Evolutionary conservation across 495 filamentous ascomycete species (phyloP), one percentile per base, ranked within the genome.

Genomic region (Neurospora intermedia): DNA sequence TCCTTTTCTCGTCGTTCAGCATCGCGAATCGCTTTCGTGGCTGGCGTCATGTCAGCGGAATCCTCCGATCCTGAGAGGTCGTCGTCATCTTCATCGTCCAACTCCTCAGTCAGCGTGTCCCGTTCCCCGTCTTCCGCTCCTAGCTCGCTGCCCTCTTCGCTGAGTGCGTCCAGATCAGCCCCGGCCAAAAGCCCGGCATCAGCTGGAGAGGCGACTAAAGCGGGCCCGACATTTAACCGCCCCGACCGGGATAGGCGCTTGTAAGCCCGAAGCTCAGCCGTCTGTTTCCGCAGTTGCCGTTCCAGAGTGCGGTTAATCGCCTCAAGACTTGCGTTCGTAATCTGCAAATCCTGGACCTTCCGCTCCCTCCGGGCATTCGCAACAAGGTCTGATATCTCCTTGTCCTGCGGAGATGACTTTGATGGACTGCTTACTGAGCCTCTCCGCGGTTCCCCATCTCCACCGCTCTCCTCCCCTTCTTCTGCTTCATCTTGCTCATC

Each of bases 281-380:
- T 93, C 78, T 98, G 96, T 76, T 96, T 96, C 6, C 93, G 88
- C 81, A 99, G 88, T 77, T 98, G 93, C 11, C 92, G 87, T 81
- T 99, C 96, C 1, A 99, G 83, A 0, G 93, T 94, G 69, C 94
- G 88, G 77, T 99, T 99, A 82, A 99, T 98, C n/a, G 96, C 96
- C 40, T 97, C 87, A 9, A 99, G 88, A 31, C 94, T 97, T 3
- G 93, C 95, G 76, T 99, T 99, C 74, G 92, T 97, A 73, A 99
- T 99, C 78, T 99, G 93, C n/a, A 99, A 84, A 80, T 99, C 96
- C 75, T 98, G 84, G 40, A 99, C 94, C 81, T 98, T 98, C 72
- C 96, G 89, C 81, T 98, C 96, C 8, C 92, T 90, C 18, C 96
- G 89, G 8, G 96, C 96, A 80, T 92, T 95, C 13, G 91, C 87